Conservation (phyloP, 768 basidiomycete genomes). For the Kondoa malvinella region DNA sequence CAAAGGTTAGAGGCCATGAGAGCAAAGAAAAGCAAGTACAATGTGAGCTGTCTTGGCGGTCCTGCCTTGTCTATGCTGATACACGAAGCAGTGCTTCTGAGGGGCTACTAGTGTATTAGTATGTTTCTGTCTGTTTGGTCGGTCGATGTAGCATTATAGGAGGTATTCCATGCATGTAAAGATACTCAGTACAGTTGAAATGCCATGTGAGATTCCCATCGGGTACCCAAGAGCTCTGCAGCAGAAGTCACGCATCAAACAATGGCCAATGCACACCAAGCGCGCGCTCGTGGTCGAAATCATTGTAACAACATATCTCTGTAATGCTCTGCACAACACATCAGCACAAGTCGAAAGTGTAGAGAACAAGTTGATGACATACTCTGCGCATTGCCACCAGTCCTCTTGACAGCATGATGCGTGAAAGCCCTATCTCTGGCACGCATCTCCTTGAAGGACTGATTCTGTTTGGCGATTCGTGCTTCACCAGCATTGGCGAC, state of each 20-base stretch:
- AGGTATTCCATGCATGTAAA: not conserved
- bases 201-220: no score
- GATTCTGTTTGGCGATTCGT: conserved; percentile 69
- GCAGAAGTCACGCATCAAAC: conserved; percentile 33
- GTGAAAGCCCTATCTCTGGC: conserved; percentile 56
- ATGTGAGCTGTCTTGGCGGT: conserved; percentile 17
- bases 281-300: no score
- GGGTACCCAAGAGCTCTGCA: conserved; percentile 17
- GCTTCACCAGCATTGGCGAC: conserved; percentile 93
- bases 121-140: not conserved
- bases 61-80: not conserved
- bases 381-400: not conserved
- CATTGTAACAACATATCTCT: not conserved
- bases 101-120: not conserved
- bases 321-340: no score
- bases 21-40: conserved; percentile 17
- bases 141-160: not conserved
- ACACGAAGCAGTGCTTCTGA: conserved; percentile 13
- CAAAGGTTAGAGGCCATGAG: conserved; percentile 8
- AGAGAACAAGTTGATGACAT: no score
- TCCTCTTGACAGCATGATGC: conserved; percentile 39
- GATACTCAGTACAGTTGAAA: not conserved
- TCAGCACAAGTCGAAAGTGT: no score
- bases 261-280: no score
- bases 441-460: conserved; percentile 71